Evolutionary conservation across 1,139 yeast species (phyloP).

Genomic region (Tardiomyces blankii): DNA sequence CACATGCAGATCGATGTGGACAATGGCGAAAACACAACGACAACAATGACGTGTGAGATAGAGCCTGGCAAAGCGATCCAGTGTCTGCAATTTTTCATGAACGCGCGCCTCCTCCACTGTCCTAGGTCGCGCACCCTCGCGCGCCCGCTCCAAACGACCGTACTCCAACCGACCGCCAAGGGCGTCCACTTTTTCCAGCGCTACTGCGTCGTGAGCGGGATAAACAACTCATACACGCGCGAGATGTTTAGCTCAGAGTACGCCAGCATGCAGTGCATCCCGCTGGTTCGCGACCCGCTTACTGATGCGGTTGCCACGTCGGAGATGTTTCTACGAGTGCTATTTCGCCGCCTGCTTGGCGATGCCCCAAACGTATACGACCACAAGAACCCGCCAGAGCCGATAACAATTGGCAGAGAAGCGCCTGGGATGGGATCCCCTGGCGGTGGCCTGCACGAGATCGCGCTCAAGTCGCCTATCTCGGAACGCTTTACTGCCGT

Average conservation of each 20-base stretch:
- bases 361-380: slow-evolving; percentile 59
- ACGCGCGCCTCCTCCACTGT: slow-evolving; percentile 60
- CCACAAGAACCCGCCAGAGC: slow-evolving; percentile 37
- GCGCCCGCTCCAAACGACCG: slow-evolving; percentile 32
- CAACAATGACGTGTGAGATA: slow-evolving; percentile 51
- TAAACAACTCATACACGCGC: slow-evolving; percentile 24
- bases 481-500: slow-evolving; percentile 2
- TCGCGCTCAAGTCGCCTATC: slow-evolving; percentile 5
- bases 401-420: slow-evolving; percentile 5
- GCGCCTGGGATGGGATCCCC: slow-evolving; percentile 6
- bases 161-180: slow-evolving; percentile 83
- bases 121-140: slow-evolving; percentile 62
- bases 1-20: slow-evolving; percentile 39
- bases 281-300: slow-evolving; percentile 52
- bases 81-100: slow-evolving; percentile 45
- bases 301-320: slow-evolving; percentile 58
- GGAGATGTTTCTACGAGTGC: slow-evolving; percentile 48
- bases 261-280: slow-evolving; percentile 63
- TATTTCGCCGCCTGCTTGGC: slow-evolving; percentile 61
- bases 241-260: slow-evolving; percentile 39
- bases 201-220: slow-evolving; percentile 49
- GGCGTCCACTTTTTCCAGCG: slow-evolving; percentile 63
- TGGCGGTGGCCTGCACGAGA: slow-evolving; percentile 6
- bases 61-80: slow-evolving; percentile 40
- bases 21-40: slow-evolving; percentile 27